Evolutionary conservation across 2,329 filamentous ascomycete species (phyloP).

Genomic region (Lizonia empirigonia): DNA sequence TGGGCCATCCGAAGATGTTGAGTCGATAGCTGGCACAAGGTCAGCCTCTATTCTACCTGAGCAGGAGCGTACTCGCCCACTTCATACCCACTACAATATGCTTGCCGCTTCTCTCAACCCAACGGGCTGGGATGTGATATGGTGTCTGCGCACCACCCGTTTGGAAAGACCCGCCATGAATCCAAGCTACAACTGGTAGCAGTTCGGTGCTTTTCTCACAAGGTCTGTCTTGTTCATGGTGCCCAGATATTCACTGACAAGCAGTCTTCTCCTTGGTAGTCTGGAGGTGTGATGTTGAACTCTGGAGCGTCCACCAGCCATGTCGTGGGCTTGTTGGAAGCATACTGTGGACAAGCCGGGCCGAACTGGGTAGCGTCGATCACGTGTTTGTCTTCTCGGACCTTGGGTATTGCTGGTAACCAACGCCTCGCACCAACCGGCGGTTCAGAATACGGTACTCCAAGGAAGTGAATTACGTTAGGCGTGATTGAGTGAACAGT

Average conservation of each 20-base stretch:
- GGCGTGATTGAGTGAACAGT: slow-evolving; percentile 41
- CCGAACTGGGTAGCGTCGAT: slow-evolving; percentile 38
- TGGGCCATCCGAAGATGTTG: slow-evolving; percentile 50
- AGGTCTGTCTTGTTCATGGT: slow-evolving; percentile 26
- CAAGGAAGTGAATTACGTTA: slow-evolving; percentile 46
- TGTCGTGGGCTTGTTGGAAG: slow-evolving; percentile 20
- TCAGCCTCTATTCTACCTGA: neutral
- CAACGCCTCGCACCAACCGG: slow-evolving; percentile 40
- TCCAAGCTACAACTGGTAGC: slow-evolving; percentile 55
- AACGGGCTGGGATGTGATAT: slow-evolving; percentile 38
- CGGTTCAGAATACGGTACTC: slow-evolving; percentile 45
- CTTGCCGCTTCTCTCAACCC: slow-evolving; percentile 43
- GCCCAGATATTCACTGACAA: slow-evolving; percentile 56
- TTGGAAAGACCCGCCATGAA: slow-evolving; percentile 56
- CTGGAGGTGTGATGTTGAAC: slow-evolving; percentile 20
- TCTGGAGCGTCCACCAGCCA: slow-evolving; percentile 34
- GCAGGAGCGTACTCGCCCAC: slow-evolving; percentile 18
- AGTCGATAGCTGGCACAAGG: slow-evolving; percentile 36
- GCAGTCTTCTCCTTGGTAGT: slow-evolving; percentile 52
- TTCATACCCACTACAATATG: slow-evolving; percentile 44
- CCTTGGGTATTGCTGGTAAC: slow-evolving; percentile 36
- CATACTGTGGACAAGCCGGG: slow-evolving; percentile 36
- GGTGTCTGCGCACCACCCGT: slow-evolving; percentile 53
- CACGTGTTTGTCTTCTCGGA: slow-evolving; percentile 5
- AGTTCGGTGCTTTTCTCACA: slow-evolving; percentile 11